A percentile compares a stretch with the other conserved stretches of the same genome.
Evolutionary conservation across 129 eudicot species (phyloP).

Genomic region (Heracleum sosnowskyi): DNA sequence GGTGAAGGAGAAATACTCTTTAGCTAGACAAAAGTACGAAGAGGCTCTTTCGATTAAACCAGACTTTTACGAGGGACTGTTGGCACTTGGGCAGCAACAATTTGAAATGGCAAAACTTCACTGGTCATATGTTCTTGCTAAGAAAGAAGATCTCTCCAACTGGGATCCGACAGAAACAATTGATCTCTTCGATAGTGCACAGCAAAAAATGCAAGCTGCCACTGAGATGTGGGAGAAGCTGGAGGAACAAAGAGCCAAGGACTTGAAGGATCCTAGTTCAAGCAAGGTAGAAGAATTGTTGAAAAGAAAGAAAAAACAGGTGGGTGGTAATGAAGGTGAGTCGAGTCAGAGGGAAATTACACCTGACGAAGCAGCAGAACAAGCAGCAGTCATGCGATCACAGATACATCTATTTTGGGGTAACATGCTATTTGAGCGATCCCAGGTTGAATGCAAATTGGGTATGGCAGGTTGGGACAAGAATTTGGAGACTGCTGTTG

Average conservation of each 20-base stretch:
- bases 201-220: constrained; percentile 92
- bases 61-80: constrained; percentile 79
- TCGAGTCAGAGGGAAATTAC: constrained; percentile 41
- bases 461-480: constrained; percentile 61
- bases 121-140: constrained; percentile 83
- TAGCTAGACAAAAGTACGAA: constrained; percentile 84
- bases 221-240: constrained; percentile 94
- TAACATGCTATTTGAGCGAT: constrained; percentile 89
- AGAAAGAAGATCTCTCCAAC: constrained; percentile 68
- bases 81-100: constrained; percentile 92
- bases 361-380: constrained; percentile 82
- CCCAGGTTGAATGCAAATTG: constrained; percentile 84
- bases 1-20: constrained; percentile 75
- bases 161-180: constrained; percentile 88
- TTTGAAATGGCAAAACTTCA: constrained; percentile 98
- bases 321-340: constrained; percentile 32
- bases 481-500: constrained; percentile 76
- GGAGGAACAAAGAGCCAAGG: constrained; percentile 89
- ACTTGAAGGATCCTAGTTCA: constrained; percentile 54
- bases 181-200: constrained; percentile 71
- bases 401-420: constrained; percentile 98
- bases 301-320: constrained; percentile 55
- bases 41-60: constrained; percentile 79
- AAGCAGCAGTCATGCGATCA: constrained; percentile 91
- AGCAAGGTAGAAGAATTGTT: constrained; percentile 62